A percentile compares a stretch with the other conserved stretches of the same genome.
phyloP scores from a whole-genome alignment of 306 rosid genomes.

The Ochetophila trinervis region DNA sequence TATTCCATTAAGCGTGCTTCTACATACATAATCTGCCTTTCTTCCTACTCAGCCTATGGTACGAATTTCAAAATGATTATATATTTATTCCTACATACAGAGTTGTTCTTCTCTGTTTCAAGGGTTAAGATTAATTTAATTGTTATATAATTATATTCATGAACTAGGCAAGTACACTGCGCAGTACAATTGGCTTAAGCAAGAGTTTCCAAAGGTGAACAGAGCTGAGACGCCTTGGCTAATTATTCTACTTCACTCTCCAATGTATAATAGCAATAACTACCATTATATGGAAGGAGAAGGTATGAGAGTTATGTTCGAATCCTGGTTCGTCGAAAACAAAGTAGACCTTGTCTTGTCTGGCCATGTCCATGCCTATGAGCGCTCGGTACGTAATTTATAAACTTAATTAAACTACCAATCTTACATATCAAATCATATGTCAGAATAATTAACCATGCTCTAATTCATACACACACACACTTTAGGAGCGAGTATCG shows the following conservation, averaged over 20 bases:
- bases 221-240: constrained; percentile 49
- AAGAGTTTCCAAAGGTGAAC: constrained; percentile 40
- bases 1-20: constrained; percentile 23
- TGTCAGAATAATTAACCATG: background rate
- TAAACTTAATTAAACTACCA: background rate
- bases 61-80: background rate
- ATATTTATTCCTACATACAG: no score
- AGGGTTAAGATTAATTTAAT: background rate
- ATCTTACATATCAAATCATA: background rate
- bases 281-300: constrained; percentile 69
- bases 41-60: constrained; percentile 22
- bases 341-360: constrained; percentile 70
- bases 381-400: constrained; percentile 54
- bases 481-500: constrained; percentile 12
- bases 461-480: background rate
- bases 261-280: constrained; percentile 45
- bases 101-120: background rate
- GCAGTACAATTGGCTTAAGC: constrained; percentile 39
- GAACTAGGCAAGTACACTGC: constrained; percentile 37
- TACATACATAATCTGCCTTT: constrained; percentile 12
- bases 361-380: constrained; percentile 84
- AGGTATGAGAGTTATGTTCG: constrained; percentile 65
- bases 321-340: constrained; percentile 59
- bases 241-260: constrained; percentile 38
- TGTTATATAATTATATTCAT: background rate